Conservation (phyloP, 495 filamentous ascomycete genomes). For the Xylaria telfairii region DNA sequence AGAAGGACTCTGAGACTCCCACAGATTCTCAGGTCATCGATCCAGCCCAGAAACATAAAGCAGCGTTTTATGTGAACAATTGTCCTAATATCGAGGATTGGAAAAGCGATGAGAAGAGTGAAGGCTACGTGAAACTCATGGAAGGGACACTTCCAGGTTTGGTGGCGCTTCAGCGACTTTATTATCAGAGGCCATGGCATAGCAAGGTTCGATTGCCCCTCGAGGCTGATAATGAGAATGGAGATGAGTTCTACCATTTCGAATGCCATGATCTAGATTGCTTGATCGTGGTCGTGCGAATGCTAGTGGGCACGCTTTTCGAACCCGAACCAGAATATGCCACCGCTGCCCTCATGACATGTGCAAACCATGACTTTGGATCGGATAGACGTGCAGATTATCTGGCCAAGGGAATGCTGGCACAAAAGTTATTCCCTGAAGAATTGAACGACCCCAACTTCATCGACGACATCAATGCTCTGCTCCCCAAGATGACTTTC, state of each 20-base stretch:
- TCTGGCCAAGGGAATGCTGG: slow-evolving; percentile 4
- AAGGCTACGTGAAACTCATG: background rate
- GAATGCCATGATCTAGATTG: slow-evolving; percentile 9
- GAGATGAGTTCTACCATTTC: background rate
- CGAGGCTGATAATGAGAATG: background rate
- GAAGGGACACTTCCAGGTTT: too few species aligned
- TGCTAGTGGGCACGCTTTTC: background rate
- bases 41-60: too few species aligned
- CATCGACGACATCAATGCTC: background rate
- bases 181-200: slow-evolving; percentile 8
- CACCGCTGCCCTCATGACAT: background rate
- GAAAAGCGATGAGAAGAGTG: background rate
- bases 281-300: background rate
- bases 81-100: background rate
- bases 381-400: background rate
- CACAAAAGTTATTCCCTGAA: background rate
- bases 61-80: too few species aligned
- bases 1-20: too few species aligned
- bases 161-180: background rate
- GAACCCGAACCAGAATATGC: background rate
- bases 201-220: background rate
- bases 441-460: background rate
- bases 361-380: background rate
- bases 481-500: background rate
- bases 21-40: too few species aligned